phyloP scores from a whole-genome alignment of 148 eudicot genomes.

The Fagopyrum esculentum region DNA sequence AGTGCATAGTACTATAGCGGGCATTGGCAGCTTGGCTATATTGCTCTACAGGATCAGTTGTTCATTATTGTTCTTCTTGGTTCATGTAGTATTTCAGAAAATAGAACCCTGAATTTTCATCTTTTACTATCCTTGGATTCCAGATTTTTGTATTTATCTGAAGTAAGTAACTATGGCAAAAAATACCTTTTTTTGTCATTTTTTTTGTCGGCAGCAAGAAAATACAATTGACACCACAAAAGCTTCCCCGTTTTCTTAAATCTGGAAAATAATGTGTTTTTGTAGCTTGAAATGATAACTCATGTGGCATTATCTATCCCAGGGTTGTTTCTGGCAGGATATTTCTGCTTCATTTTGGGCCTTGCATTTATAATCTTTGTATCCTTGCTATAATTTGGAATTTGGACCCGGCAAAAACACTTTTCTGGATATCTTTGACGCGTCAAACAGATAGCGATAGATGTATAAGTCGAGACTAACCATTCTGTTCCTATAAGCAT shows the following conservation, averaged over 20 bases:
- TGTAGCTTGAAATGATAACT: not conserved
- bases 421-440: too few relatives aligned
- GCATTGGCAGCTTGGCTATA: constrained; percentile 56
- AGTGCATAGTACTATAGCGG: constrained; percentile 71
- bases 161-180: not conserved
- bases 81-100: not conserved
- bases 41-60: constrained; percentile 58
- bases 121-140: not conserved
- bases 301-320: not conserved
- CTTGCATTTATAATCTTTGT: not conserved
- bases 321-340: not conserved
- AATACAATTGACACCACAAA: not conserved
- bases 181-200: not conserved
- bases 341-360: not conserved
- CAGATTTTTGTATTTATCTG: not conserved
- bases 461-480: too few relatives aligned
- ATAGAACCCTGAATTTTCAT: not conserved
- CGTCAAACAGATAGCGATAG: too few relatives aligned
- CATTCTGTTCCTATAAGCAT: too few relatives aligned
- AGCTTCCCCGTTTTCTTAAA: not conserved
- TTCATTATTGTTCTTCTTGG: not conserved
- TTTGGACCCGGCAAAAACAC: not conserved
- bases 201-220: not conserved
- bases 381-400: not conserved
- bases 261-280: too few relatives aligned